phyloP scores from a whole-genome alignment of 371 early-diverging fungal genomes.

The Apophysomyces sp. region DNA sequence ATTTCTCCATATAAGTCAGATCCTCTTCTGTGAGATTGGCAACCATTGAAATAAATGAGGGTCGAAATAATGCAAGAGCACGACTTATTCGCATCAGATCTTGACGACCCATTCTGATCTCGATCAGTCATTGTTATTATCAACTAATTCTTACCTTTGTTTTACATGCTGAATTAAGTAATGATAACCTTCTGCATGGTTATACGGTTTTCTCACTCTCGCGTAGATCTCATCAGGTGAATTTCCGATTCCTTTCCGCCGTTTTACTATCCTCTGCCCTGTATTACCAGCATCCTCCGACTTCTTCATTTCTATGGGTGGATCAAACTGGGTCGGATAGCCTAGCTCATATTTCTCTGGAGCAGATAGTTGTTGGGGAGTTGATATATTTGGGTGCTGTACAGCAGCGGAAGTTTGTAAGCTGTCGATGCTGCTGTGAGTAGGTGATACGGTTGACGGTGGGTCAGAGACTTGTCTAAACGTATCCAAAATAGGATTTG shows the following conservation, averaged over 20 bases:
- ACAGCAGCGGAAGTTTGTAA: not conserved
- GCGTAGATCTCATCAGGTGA: conserved; percentile 68
- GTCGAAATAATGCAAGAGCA: conserved; percentile 80
- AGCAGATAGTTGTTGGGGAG: not conserved
- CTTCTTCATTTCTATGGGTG: not conserved
- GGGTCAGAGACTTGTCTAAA: not conserved
- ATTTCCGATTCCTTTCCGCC: conserved; percentile 33
- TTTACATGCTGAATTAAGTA: conserved; percentile 67
- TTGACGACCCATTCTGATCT: conserved; percentile 68
- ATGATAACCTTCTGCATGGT: conserved; percentile 83
- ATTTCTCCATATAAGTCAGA: conserved; percentile 85
- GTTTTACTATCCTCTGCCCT: conserved; percentile 5
- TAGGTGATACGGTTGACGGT: not conserved
- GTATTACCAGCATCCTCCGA: not conserved
- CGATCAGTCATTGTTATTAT: conserved; percentile 44
- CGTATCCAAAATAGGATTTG: not conserved
- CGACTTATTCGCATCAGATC: conserved; percentile 79
- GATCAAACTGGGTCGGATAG: not conserved
- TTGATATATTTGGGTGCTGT: not conserved
- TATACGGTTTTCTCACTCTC: conserved; percentile 69
- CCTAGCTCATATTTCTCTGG: conserved; percentile 4
- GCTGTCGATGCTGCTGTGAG: not conserved
- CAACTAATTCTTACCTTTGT: conserved; percentile 46
- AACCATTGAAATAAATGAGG: conserved; percentile 80
- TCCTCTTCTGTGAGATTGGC: conserved; percentile 84